Evolutionary conservation across 1,284 basidiomycete species (phyloP).

Genomic region (Microbotryomycetes sp.): DNA sequence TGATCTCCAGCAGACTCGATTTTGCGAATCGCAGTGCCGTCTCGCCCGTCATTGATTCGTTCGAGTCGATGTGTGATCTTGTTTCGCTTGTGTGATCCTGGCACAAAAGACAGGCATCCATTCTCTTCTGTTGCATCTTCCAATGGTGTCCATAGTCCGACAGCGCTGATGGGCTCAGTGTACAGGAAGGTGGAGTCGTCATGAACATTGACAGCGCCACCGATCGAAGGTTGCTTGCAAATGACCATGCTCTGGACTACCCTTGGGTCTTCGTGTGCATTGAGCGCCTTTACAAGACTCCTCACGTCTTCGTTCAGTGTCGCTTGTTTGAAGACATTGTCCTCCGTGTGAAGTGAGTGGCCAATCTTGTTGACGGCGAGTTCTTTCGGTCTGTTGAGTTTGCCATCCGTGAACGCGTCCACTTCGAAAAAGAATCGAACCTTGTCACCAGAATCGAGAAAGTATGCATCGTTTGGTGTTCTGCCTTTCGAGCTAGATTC

Average conservation of each 20-base stretch:
- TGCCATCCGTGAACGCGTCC: constrained; percentile 59
- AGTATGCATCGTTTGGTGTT: constrained; percentile 51
- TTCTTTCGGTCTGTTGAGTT: constrained; percentile 67
- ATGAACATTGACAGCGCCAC: constrained; percentile 62
- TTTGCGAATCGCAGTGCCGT: constrained; percentile 64
- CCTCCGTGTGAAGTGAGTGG: constrained; percentile 69
- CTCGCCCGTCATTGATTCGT: constrained; percentile 46
- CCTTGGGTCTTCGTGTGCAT: constrained; percentile 72
- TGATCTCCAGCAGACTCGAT: constrained; percentile 33
- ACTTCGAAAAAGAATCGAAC: constrained; percentile 75
- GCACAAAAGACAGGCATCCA: constrained; percentile 83
- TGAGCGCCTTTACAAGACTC: constrained; percentile 62
- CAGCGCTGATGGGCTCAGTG: constrained; percentile 79
- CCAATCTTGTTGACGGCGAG: constrained; percentile 47
- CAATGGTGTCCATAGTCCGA: constrained; percentile 93
- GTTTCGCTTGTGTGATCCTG: constrained; percentile 70
- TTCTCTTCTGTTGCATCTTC: constrained; percentile 78
- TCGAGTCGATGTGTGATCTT: constrained; percentile 74
- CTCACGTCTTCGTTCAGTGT: constrained; percentile 66
- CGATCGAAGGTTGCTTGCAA: constrained; percentile 79
- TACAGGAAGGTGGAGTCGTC: constrained; percentile 60
- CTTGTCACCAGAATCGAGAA: constrained; percentile 82
- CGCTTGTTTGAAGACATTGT: constrained; percentile 67
- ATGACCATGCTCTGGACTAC: constrained; percentile 95
- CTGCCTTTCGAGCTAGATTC: too few species aligned